A percentile compares a stretch with the other conserved stretches of the same genome.
Evolutionary conservation across 352 stramenopile genomes (phyloP).

Genomic region (Globisporangium abappressorium): DNA sequence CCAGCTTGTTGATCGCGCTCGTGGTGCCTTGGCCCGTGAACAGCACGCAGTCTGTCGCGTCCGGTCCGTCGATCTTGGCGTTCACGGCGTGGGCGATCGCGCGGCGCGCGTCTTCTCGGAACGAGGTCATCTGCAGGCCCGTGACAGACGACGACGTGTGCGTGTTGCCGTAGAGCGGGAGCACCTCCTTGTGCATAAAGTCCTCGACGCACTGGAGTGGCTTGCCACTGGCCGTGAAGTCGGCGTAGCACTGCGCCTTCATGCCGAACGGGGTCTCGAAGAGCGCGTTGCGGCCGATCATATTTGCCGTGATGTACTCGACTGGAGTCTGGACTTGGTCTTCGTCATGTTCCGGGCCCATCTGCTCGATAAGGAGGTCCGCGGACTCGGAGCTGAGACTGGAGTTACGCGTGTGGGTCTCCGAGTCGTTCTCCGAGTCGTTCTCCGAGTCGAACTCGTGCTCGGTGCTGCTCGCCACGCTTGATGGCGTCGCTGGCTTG

Average conservation of each 20-base stretch:
- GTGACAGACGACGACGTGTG: constrained; percentile 91
- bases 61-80: constrained; percentile 87
- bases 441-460: neutral
- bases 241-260: constrained; percentile 89
- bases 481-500: neutral
- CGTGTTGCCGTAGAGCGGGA: constrained; percentile 97
- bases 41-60: constrained; percentile 92
- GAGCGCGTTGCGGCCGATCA: constrained; percentile 43
- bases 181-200: constrained; percentile 84
- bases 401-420: neutral
- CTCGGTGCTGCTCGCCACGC: neutral
- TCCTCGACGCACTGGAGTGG: constrained; percentile 87
- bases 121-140: constrained; percentile 88
- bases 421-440: neutral
- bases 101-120: constrained; percentile 93
- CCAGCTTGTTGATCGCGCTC: constrained; percentile 77
- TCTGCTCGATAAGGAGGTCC: neutral
- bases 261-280: constrained; percentile 71
- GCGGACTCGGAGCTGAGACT: neutral
- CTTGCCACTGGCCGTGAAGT: constrained; percentile 93
- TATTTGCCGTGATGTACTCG: constrained; percentile 34
- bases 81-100: constrained; percentile 91
- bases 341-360: neutral
- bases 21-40: constrained; percentile 91
- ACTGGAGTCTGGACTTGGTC: constrained; percentile 9